Evolutionary conservation across 2,329 filamentous ascomycete species (phyloP).

Genomic region (Epichloe brachyelytri): DNA sequence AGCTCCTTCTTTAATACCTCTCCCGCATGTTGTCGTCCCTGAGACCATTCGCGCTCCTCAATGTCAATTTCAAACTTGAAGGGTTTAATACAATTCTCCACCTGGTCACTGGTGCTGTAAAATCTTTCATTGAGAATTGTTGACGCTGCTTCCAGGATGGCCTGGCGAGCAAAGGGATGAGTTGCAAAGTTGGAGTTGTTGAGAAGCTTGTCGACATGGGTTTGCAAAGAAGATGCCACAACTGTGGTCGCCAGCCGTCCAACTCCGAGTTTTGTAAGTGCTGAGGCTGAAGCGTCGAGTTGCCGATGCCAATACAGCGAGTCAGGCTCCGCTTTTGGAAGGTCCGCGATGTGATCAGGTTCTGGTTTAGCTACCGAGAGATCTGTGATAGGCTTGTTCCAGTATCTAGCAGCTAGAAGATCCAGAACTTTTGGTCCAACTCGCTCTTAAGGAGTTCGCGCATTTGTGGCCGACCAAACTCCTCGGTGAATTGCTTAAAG

Average conservation of each 20-base stretch:
- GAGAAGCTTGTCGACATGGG: slow-evolving; percentile 68
- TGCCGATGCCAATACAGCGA: slow-evolving; percentile 89
- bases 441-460: slow-evolving; percentile 81
- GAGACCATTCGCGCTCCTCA: slow-evolving; percentile 76
- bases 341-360: slow-evolving; percentile 57
- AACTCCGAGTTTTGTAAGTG: slow-evolving; percentile 86
- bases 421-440: slow-evolving; percentile 90
- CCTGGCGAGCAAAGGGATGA: slow-evolving; percentile 83
- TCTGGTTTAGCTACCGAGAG: slow-evolving; percentile 55
- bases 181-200: slow-evolving; percentile 70
- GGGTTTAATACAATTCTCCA: slow-evolving; percentile 97
- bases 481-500: slow-evolving; percentile 83
- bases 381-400: slow-evolving; percentile 90
- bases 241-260: slow-evolving; percentile 86
- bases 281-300: slow-evolving; percentile 80
- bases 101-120: slow-evolving; percentile 93
- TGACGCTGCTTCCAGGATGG: slow-evolving; percentile 83
- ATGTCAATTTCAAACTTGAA: slow-evolving; percentile 98
- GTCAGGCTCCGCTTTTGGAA: slow-evolving; percentile 75
- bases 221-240: slow-evolving; percentile 76
- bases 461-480: slow-evolving; percentile 82
- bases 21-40: slow-evolving; percentile 71
- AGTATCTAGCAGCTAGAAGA: slow-evolving; percentile 83
- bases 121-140: slow-evolving; percentile 87
- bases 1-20: slow-evolving; percentile 79